Base-by-base conservation (phyloP, 2,329 filamentous ascomycete genomes). In the Domatiomyces globalis region DNA sequence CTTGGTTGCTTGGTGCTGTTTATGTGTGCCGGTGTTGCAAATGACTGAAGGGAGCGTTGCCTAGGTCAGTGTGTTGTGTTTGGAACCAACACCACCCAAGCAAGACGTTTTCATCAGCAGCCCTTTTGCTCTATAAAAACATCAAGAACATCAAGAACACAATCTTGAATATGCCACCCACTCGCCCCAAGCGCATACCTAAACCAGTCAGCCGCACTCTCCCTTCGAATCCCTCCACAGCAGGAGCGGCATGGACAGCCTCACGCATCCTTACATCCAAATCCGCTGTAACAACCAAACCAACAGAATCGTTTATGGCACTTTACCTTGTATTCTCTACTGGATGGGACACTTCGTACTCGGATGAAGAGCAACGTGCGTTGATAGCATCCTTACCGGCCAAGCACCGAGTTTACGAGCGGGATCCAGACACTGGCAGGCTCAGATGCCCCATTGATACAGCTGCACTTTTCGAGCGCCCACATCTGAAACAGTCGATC, bases 401-500 rank as follows among this genome's bases (percentile, higher is more conserved):
- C 19, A 27, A 45, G 5, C 50, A 55, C 43, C 54, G 51, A 17
- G 49, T 50, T 25, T 54, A 56, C 50, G 48, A 55, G n/a, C 18
- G 49, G 7, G 53, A 56, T 44, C 29, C 29, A 17, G 49, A 20
- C 5, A 46, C 43, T 18, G 56, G 56, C 19, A 29, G 19, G 15
- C 33, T 57, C 9, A 15, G 45, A 6, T 59, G 57, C 49, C 57
- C 57, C 10, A 20, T 59, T 22, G 19, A 50, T 3, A 39, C 47
- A 2, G 52, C 50, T 6, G 54, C 57, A 20, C 43, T 60, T 27
- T 54, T 51, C 36, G 44, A 56, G 19, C 56, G 58, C 33, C 46
- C 53, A 6, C 51, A 56, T 45, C 29, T 61, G 48, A 60, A 57
- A 55, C 50, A 54, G n/a, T 55, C 56, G 9, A 47, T 57, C 22